Conservation (phyloP, 2,329 filamentous ascomycete genomes). For the Sarocladiaceae sp. region DNA sequence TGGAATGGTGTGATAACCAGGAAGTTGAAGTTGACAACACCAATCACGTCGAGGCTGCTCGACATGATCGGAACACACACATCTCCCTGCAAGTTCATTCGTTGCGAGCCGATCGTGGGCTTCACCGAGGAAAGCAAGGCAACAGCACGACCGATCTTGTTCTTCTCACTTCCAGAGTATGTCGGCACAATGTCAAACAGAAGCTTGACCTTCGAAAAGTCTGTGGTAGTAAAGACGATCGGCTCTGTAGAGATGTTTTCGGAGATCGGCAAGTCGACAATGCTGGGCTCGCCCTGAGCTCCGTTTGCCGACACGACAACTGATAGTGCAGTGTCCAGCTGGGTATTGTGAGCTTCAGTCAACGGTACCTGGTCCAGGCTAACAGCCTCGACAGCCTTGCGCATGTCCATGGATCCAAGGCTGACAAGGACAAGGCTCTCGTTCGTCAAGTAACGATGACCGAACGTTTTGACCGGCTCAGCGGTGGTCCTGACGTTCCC, state of each 20-base stretch:
- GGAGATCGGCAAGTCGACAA: slow-evolving; percentile 89
- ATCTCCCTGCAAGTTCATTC: slow-evolving; percentile 91
- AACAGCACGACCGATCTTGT: slow-evolving; percentile 84
- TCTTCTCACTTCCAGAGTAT: slow-evolving; percentile 84
- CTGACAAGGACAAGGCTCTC: slow-evolving; percentile 90
- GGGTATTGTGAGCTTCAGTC: slow-evolving; percentile 82
- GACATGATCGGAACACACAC: slow-evolving; percentile 88
- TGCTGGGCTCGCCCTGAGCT: slow-evolving; percentile 79
- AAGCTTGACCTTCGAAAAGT: slow-evolving; percentile 78
- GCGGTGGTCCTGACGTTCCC: slow-evolving; percentile 42
- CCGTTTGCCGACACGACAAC: slow-evolving; percentile 84
- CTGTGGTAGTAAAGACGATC: slow-evolving; percentile 78
- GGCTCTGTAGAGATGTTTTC: slow-evolving; percentile 93
- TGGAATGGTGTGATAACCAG: slow-evolving; percentile 90
- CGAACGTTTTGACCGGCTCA: slow-evolving; percentile 90
- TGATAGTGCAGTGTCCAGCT: slow-evolving; percentile 90
- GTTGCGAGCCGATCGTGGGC: slow-evolving; percentile 74
- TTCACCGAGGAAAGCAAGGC: slow-evolving; percentile 84
- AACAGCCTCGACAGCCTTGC: slow-evolving; percentile 76
- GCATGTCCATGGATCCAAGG: slow-evolving; percentile 89
- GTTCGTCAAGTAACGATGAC: slow-evolving; percentile 87
- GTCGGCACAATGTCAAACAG: slow-evolving; percentile 95
- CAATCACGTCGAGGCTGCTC: slow-evolving; percentile 83
- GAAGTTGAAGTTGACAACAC: slow-evolving; percentile 95
- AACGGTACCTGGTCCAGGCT: slow-evolving; percentile 85